Base-by-base conservation (phyloP, 768 basidiomycete species). In the Kwoniella sp. region DNA sequence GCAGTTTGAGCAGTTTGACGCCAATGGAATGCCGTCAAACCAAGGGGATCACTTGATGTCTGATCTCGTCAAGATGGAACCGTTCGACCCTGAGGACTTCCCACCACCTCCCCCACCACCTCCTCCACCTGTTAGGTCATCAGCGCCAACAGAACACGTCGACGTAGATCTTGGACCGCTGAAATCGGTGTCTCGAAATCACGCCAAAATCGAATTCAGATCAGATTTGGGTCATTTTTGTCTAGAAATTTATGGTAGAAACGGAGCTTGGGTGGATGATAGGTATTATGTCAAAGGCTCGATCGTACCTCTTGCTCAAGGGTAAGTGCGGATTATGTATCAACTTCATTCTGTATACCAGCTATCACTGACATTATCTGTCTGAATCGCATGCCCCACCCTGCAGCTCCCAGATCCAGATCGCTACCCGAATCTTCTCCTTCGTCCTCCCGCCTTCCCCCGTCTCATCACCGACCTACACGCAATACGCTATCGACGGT, bases 211-310 rank as follows among this genome's bases (percentile, higher is more conserved):
- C 71, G 91, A 91, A 79, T 79, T 72, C 54, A 63, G 68, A 2
- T 50, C 70, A 22, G 77, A 78, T 56, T 46, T 73, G 19, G 72
- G 73, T 37, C 77, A 78, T 53, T 79, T 79, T 59, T 79, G 76
- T 54, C 85, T 99, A 36, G 87, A 88, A 64, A 94, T 99, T 37
- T 85, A 91, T 37, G 96, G 96, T n/a, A 84, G 96, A 63, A 98
- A 99, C 73, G 96, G 96, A 13, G 93, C 93, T 19, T 97, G 94
- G 90, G 92, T 99, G 4, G 93, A 98, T 68, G 94, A 93, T 29
- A 87, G 90, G n/a, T 99, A 94, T 90, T 88, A 88, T 53, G 90
- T 89, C 12, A 88, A 90, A 68, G 92, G 94, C 17, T 88, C 89
- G 64, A 86, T 88, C 64, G 89, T 92, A n/a, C 86, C 90, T 29